These are phyloP conservation scores for Neonothopanus nambi DNA, from an alignment of 1,284 basidiomycete genomes.

Conservation along the genomic window DNA sequence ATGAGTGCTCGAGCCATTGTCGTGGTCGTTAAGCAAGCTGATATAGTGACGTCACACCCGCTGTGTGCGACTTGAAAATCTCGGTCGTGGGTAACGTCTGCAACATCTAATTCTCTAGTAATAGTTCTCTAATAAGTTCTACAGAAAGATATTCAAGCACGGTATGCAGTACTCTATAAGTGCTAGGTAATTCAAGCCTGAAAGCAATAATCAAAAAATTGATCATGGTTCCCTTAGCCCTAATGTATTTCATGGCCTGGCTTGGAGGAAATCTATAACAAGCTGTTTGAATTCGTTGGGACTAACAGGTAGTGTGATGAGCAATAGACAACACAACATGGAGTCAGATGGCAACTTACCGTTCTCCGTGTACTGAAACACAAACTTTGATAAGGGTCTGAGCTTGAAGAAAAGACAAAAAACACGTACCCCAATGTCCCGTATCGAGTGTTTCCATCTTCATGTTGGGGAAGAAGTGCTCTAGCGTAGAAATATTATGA, in stretches of 20 bases:
- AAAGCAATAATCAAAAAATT: too few relatives aligned
- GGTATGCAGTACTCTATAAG: too few relatives aligned
- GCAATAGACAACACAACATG: not conserved
- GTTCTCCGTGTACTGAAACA: slow-evolving; percentile 9
- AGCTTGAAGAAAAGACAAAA: not conserved
- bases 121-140: too few relatives aligned
- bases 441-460: slow-evolving; percentile 8
- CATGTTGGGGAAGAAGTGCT: slow-evolving; percentile 10
- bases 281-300: slow-evolving; percentile 7
- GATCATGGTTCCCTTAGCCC: too few relatives aligned
- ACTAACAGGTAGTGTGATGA: not conserved
- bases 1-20: slow-evolving; percentile 66
- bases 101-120: too few relatives aligned
- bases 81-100: too few relatives aligned
- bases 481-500: not conserved
- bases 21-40: not conserved
- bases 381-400: not conserved
- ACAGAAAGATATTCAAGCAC: too few relatives aligned
- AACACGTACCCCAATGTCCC: slow-evolving; percentile 13
- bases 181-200: too few relatives aligned
- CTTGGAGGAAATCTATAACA: slow-evolving; percentile 1
- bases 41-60: too few relatives aligned
- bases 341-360: not conserved
- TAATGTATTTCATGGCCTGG: not conserved
- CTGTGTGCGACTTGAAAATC: too few relatives aligned